Percentiles rank a stretch among this genome's conserved stretches.
Evolutionary conservation across 169 alveolate genomes (phyloP).

Genomic region (Cryptosporidium xiaoi): DNA sequence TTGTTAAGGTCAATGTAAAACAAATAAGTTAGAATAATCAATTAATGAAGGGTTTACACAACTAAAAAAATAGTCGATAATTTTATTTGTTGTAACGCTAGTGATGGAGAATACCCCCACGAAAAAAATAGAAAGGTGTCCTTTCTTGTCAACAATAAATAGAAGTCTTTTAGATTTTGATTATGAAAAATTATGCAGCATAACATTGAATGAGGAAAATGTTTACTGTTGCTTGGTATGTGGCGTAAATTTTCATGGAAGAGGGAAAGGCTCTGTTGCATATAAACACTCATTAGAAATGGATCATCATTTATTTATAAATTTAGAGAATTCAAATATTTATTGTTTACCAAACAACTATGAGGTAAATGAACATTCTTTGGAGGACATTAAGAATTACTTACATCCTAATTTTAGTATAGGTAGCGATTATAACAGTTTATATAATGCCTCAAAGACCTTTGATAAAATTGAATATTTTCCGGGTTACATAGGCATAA

Average conservation of each 20-base stretch:
- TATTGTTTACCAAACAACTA: constrained; percentile 97
- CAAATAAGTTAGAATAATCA: too few species aligned
- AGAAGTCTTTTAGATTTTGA: constrained; percentile 97
- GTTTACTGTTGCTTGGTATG: constrained; percentile 97
- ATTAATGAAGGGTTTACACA: too few species aligned
- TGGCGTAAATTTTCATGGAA: constrained; percentile 96
- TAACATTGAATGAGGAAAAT: constrained; percentile 93
- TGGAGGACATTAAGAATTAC: constrained; percentile 91
- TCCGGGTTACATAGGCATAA: constrained; percentile 97
- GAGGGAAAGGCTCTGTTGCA: constrained; percentile 94
- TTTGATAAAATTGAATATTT: constrained; percentile 94
- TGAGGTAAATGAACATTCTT: constrained; percentile 94
- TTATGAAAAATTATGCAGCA: constrained; percentile 96
- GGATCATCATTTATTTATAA: constrained; percentile 94
- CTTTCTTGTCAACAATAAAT: constrained; percentile 94
- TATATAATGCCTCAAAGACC: constrained; percentile 79
- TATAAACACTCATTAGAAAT: constrained; percentile 96
- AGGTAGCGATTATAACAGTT: constrained; percentile 80
- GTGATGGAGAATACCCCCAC: background rate
- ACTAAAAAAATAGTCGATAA: too few species aligned
- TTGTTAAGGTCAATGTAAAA: too few species aligned
- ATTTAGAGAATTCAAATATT: constrained; percentile 89
- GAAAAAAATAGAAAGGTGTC: constrained; percentile 84
- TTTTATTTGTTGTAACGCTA: background rate
- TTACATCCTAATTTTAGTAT: constrained; percentile 72